These are phyloP conservation scores for Cylindrodendrum hubeiense DNA, from an alignment of 2,329 filamentous ascomycete genomes.

Conservation along the genomic window DNA sequence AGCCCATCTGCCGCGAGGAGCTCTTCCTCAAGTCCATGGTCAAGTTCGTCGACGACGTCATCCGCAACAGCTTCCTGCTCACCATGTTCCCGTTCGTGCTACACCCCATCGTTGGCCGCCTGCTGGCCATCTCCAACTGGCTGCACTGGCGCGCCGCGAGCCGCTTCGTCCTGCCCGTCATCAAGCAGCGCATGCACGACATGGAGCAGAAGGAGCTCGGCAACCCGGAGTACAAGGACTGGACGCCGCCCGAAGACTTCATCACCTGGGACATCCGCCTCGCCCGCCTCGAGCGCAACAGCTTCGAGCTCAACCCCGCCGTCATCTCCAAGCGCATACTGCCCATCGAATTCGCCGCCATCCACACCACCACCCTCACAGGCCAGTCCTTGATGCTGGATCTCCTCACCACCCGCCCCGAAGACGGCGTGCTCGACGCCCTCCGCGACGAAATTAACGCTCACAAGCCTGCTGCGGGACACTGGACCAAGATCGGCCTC, in stretches of 20 bases:
- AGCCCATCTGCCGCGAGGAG: constrained; percentile 54
- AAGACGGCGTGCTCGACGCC: constrained; percentile 49
- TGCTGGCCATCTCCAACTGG: constrained; percentile 60
- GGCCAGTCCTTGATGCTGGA: constrained; percentile 62
- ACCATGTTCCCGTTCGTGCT: constrained; percentile 60
- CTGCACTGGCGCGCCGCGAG: constrained; percentile 60
- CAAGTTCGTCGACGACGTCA: constrained; percentile 62
- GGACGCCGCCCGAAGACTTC: constrained; percentile 65
- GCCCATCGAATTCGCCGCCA: constrained; percentile 69
- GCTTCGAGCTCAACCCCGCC: constrained; percentile 58
- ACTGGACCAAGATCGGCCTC: constrained; percentile 62
- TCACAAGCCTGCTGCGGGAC: constrained; percentile 43
- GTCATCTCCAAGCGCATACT: constrained; percentile 65
- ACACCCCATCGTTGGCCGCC: constrained; percentile 61
- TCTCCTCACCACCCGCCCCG: constrained; percentile 55
- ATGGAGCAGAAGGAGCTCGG: constrained; percentile 56
- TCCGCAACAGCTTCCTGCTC: constrained; percentile 60
- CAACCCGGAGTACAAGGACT: constrained; percentile 55
- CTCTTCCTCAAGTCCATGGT: constrained; percentile 61
- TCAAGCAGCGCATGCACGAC: constrained; percentile 61
- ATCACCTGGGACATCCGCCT: constrained; percentile 69
- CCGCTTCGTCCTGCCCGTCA: constrained; percentile 58
- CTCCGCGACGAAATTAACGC: constrained; percentile 58
- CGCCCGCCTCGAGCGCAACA: constrained; percentile 58
- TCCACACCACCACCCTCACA: constrained; percentile 69